Percentiles rank a stretch among this genome's conserved stretches.
These are phyloP conservation scores for Aspergillus aculeatinus DNA, from an alignment of 2,329 filamentous ascomycete species.

Conservation along the genomic window DNA sequence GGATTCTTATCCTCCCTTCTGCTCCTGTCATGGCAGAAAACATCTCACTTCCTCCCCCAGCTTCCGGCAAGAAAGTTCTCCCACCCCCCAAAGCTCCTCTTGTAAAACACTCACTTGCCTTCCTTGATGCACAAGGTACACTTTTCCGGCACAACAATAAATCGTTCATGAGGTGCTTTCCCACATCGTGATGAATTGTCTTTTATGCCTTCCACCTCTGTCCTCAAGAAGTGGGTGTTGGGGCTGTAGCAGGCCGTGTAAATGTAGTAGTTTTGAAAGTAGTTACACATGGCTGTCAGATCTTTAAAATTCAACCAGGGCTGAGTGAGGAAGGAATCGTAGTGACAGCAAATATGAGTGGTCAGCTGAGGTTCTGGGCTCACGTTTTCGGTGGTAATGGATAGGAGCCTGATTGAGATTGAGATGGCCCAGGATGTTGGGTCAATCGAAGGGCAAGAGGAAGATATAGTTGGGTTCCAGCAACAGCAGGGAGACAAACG, in stretches of 20 bases:
- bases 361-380: not conserved
- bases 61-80: not conserved
- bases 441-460: not conserved
- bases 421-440: not conserved
- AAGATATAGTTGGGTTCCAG: not conserved
- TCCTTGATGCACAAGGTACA: constrained; percentile 42
- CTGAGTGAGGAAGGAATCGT: not conserved
- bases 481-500: not conserved
- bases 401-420: too few relatives aligned
- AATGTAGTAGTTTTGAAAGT: constrained; percentile 75
- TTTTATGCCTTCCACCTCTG: constrained; percentile 64
- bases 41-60: not conserved
- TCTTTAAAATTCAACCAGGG: constrained; percentile 1
- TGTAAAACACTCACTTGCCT: constrained; percentile 16
- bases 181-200: constrained; percentile 54
- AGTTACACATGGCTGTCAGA: constrained; percentile 53
- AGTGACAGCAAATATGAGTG: not conserved
- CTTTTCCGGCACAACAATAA: constrained; percentile 49
- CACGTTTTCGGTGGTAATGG: not conserved
- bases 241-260: constrained; percentile 70
- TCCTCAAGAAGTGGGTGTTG: constrained; percentile 68
- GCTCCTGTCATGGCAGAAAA: not conserved
- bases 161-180: constrained; percentile 69
- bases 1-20: too few relatives aligned
- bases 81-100: not conserved